Evolutionary conservation across 306 rosid species (phyloP), one percentile per base, ranked within the genome.

Genomic region (Cucumis hystrix): DNA sequence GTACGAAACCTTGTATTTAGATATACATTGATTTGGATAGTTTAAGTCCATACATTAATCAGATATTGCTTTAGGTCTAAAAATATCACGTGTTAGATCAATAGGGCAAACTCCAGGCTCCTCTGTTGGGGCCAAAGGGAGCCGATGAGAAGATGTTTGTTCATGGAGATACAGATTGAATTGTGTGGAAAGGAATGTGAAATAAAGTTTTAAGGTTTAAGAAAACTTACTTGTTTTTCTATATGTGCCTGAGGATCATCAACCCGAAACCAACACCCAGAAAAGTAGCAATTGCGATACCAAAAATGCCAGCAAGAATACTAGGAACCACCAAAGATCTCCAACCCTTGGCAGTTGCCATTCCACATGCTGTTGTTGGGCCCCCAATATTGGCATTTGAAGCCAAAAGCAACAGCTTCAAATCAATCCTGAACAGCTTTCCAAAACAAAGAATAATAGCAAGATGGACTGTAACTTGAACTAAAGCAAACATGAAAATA

Each of bases 341-440:
- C 92, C 92, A 90, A 6, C 91, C 89, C 80, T 87, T 84, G 15
- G 96, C 86, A 11, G 87, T 87, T 23, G 98, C 94, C 98, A 92
- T 90, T 33, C 94, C 91, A 84, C 95, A 87, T 20, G 98, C 91
- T 21, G 96, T 92, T 43, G 98, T 92, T 1, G 94, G 97, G 70
- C 94, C 92, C 59, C 96, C 96, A 41, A 92, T 77, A 14, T 87
- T 90, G 83, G 97, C 97, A 83, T 92, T 92, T 37, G 97, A 92
- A 70, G 96, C 93, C 81, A 90, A 43, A 64, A 90, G 90, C 71
- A 85, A 52, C 41, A 87, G 75, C 84, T 87, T 90, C 37, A 92
- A 78, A 75, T 92, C 94, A 25, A 90, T 77, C 25, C 75, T 76
- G 60, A 92, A 86, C 23, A 90, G 80, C 79, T 81, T 90, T 21